Evolutionary conservation across 1,139 yeast species (phyloP).

Genomic region (Lizanozyma gosingica): DNA sequence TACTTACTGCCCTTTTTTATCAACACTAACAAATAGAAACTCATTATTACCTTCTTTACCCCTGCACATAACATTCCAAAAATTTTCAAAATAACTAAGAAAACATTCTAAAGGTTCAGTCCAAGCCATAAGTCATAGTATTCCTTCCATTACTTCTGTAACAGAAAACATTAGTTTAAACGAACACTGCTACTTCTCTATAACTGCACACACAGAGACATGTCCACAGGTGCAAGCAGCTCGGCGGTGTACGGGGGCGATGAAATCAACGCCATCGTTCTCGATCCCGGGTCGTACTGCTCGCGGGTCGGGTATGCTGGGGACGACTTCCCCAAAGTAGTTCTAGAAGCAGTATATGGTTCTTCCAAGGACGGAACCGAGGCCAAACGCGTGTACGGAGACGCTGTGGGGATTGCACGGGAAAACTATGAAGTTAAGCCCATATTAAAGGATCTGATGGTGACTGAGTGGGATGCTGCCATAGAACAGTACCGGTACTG

Average conservation of each 20-base stretch:
- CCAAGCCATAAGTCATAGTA: too few species aligned
- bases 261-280: constrained; percentile 83
- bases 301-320: constrained; percentile 93
- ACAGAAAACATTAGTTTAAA: too few species aligned
- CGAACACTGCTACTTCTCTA: too few species aligned
- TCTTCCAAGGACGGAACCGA: constrained; percentile 2
- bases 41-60: too few species aligned
- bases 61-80: too few species aligned
- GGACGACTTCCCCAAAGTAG: constrained; percentile 77
- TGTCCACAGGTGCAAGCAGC: constrained; percentile 2
- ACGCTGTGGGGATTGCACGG: constrained; percentile 30
- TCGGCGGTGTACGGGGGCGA: constrained; percentile 44
- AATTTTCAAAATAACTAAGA: too few species aligned
- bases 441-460: constrained; percentile 50
- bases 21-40: too few species aligned
- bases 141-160: too few species aligned
- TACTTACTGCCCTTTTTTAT: too few species aligned
- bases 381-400: constrained; percentile 5
- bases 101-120: too few species aligned
- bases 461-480: constrained; percentile 34
- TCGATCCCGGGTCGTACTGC: constrained; percentile 82
- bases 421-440: constrained; percentile 44
- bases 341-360: constrained; percentile 19
- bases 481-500: constrained; percentile 13
- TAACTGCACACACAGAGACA: not conserved